phyloP scores from a whole-genome alignment of 257 asterid species.

The Scutellaria galericulata region DNA sequence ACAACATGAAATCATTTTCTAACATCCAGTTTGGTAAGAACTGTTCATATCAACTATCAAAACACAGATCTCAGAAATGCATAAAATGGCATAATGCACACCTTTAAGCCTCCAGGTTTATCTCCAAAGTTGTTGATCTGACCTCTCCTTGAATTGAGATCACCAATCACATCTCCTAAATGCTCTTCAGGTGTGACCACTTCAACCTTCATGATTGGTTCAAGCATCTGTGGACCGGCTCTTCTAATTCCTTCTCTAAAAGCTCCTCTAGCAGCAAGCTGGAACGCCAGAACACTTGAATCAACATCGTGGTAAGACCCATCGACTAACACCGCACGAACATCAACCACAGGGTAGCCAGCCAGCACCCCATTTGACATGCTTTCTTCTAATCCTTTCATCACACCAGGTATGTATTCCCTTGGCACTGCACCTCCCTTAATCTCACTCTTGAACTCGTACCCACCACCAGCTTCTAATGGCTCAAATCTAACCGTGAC shows the following conservation, averaged over 20 bases:
- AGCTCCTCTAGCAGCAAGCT: conserved; percentile 95
- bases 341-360: conserved; percentile 94
- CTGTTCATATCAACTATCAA: too few relatives aligned
- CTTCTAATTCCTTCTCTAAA: conserved; percentile 91
- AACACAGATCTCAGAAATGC: not conserved
- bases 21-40: too few relatives aligned
- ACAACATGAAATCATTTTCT: not conserved
- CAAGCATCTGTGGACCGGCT: conserved; percentile 93
- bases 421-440: conserved; percentile 96
- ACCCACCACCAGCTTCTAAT: conserved; percentile 80
- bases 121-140: conserved; percentile 91
- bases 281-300: conserved; percentile 98
- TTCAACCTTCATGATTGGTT: conserved; percentile 92
- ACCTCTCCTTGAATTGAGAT: conserved; percentile 95
- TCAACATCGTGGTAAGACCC: conserved; percentile 98
- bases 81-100: conserved; percentile 32
- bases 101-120: conserved; percentile 99
- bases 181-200: conserved; percentile 98
- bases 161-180: conserved; percentile 96
- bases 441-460: conserved; percentile 96
- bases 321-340: conserved; percentile 89
- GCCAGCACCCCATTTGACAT: conserved; percentile 93
- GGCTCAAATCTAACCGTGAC: conserved; percentile 91
- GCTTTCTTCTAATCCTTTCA: conserved; percentile 97
- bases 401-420: conserved; percentile 96